Evolutionary conservation across 2,329 filamentous ascomycete species (phyloP), one percentile per base, ranked within the genome.

Genomic region (Biscogniauxia sp.): DNA sequence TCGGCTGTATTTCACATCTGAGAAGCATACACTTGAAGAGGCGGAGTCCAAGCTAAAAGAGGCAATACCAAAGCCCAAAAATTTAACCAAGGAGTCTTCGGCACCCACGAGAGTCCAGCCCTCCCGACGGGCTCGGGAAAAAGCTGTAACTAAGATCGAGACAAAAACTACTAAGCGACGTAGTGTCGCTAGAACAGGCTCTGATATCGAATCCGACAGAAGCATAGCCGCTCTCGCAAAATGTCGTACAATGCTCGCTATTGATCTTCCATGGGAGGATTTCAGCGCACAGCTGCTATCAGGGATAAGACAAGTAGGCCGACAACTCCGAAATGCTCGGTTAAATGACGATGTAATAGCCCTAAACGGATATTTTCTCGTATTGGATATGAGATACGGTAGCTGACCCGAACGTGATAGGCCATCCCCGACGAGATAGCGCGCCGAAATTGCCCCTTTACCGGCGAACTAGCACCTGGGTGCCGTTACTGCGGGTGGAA

Each of bases 401-500:
- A 53, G 20, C 53, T 58, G 8, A 55, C 32, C 25, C 3, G n/a
- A 11, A 49, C 51, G 57, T n/a, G 3, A 19, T 11, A 52, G 5
- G 26, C 6, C 20, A 32, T 7, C 28, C 2, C 9, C 28, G 20
- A 26, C 25, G 11, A 6, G 20, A 11, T 2, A 11, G 19, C 32
- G 1, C 50, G 51, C n/a, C 9, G 6, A 17, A 20, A 58, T 32
- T 62, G 57, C 17, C n/a, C 52, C 7, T 58, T 63, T 17, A 28
- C 26, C 49, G 49, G 32, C 7, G 58, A 57, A 5, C 51, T 61
- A n/a, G 23, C 55, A 6, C 45, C 62, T 9, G 58, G 63, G 49
- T 72, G 70, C 37, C 64, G 69, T 5, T 72, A 72, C 53, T 72
- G 70, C 53, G 62, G 61, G 28, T 68, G 66, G 57, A 41, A 63